Conservation (phyloP, 345 rosid genomes). For the Acer negundo region DNA sequence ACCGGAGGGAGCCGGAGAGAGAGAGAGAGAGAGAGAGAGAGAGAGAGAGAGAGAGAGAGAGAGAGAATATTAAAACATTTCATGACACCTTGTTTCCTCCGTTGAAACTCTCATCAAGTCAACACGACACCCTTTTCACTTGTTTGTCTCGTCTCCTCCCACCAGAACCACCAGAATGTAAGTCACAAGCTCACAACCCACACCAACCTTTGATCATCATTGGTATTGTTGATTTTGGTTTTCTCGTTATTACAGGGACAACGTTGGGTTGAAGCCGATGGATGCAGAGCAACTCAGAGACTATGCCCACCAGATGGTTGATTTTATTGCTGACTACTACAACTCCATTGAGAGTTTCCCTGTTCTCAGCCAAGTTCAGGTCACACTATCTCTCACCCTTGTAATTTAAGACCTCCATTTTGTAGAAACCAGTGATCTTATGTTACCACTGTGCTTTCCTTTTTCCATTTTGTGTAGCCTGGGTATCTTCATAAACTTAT, state of each 20-base stretch:
- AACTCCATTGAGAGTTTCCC: conserved; percentile 71
- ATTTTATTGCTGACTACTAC: conserved; percentile 94
- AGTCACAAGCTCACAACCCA: neutral
- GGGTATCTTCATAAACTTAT: conserved; percentile 74
- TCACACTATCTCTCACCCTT: conserved; percentile 5
- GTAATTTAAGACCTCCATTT: too few relatives aligned
- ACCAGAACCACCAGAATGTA: neutral
- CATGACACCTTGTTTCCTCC: neutral
- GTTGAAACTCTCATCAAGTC: neutral
- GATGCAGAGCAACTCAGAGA: conserved; percentile 76
- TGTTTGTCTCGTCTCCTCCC: neutral
- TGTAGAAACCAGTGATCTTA: too few relatives aligned
- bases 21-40: neutral
- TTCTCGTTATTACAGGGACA: conserved; percentile 15
- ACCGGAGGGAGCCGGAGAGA: neutral
- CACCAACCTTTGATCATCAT: too few relatives aligned
- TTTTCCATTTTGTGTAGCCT: conserved; percentile 55
- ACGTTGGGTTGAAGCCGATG: conserved; percentile 51
- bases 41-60: neutral
- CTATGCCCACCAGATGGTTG: conserved; percentile 82
- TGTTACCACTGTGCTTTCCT: too few relatives aligned
- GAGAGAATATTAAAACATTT: neutral
- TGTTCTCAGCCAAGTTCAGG: conserved; percentile 92
- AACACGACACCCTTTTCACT: neutral
- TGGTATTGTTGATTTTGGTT: neutral